Conservation (phyloP, 768 basidiomycete genomes). For the Pleurotus salmoneostramineus region DNA sequence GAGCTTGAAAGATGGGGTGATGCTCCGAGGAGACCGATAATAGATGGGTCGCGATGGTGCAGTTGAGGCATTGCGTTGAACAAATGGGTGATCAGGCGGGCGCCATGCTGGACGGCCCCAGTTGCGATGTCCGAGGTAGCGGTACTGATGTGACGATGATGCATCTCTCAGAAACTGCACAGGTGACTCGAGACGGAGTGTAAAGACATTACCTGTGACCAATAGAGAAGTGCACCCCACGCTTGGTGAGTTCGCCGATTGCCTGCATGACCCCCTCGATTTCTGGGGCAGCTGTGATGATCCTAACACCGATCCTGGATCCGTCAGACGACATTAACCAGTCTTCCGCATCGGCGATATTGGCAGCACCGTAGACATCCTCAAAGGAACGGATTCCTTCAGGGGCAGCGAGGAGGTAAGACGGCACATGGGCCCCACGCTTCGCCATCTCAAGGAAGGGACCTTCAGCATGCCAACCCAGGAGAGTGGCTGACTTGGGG, state of each 20-base stretch:
- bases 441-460: constrained; percentile 84
- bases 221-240: constrained; percentile 79
- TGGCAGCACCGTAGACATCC: constrained; percentile 65
- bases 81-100: constrained; percentile 85
- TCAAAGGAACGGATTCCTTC: constrained; percentile 70
- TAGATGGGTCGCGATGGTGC: constrained; percentile 88
- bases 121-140: constrained; percentile 74
- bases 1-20: constrained; percentile 55
- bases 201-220: constrained; percentile 67
- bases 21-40: constrained; percentile 83
- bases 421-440: constrained; percentile 76
- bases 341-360: constrained; percentile 58
- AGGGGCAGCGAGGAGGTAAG: constrained; percentile 58
- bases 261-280: constrained; percentile 76
- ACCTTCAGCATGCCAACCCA: constrained; percentile 92
- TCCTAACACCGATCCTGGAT: constrained; percentile 60
- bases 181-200: background rate
- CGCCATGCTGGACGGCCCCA: constrained; percentile 65
- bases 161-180: background rate
- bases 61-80: constrained; percentile 93
- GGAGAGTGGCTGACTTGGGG: constrained; percentile 60
- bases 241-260: constrained; percentile 51
- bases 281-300: constrained; percentile 88
- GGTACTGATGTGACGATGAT: constrained; percentile 36
- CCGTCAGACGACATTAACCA: constrained; percentile 53